Conservation (phyloP, 768 basidiomycete species). For the Mycena metata region DNA sequence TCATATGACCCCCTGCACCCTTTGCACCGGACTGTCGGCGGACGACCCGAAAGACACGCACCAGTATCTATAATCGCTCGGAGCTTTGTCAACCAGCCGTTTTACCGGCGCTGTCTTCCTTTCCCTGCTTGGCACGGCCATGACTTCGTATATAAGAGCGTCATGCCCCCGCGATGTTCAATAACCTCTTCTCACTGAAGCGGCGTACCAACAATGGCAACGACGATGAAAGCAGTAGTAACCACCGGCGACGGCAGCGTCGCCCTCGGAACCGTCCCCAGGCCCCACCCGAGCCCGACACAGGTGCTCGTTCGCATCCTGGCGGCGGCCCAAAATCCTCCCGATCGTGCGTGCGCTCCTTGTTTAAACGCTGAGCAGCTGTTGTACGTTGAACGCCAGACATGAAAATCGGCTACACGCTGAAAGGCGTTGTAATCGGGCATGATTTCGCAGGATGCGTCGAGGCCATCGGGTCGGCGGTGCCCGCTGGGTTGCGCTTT, state of each 20-base stretch:
- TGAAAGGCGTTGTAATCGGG: slow-evolving; percentile 40
- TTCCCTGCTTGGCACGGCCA: too few species aligned
- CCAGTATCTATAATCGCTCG: too few species aligned
- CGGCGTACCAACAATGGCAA: neutral
- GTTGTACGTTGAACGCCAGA: slow-evolving; percentile 13
- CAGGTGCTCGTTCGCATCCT: slow-evolving; percentile 43
- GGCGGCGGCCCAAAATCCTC: slow-evolving; percentile 46
- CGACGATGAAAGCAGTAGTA: slow-evolving; percentile 42
- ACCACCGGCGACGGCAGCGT: slow-evolving; percentile 40
- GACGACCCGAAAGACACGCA: too few species aligned
- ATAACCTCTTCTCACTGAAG: neutral
- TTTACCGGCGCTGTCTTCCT: too few species aligned
- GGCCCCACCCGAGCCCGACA: slow-evolving; percentile 38
- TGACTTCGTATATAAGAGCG: too few species aligned
- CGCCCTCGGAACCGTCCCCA: slow-evolving; percentile 35
- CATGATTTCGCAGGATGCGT: slow-evolving; percentile 45
- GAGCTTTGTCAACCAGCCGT: too few species aligned
- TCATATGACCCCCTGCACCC: too few species aligned
- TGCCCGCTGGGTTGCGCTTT: slow-evolving; percentile 27
- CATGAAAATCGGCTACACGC: slow-evolving; percentile 34
- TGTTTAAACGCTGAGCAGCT: too few species aligned
- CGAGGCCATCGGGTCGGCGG: slow-evolving; percentile 38
- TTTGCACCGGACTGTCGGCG: too few species aligned
- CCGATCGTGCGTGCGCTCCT: slow-evolving; percentile 37
- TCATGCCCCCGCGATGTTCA: neutral